A percentile compares a stretch with the other conserved stretches of the same genome.
phyloP scores from a whole-genome alignment of 768 basidiomycete genomes.

The Pleurotus citrinopileatus region DNA sequence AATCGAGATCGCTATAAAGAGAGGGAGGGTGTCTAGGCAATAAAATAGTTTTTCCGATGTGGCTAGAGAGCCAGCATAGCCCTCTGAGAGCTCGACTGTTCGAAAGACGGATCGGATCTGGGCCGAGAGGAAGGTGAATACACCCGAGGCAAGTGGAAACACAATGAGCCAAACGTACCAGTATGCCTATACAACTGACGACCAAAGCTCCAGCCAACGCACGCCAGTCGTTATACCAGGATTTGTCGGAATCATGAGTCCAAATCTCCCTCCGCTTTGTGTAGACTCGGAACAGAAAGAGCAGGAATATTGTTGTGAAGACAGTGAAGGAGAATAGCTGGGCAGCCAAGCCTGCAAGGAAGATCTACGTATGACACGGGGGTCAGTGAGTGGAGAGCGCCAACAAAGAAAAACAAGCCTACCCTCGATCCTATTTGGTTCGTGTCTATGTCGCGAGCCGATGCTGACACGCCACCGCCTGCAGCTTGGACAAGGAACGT shows the following conservation, averaged over 20 bases:
- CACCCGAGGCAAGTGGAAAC: too few species aligned
- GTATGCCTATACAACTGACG: conserved; percentile 59
- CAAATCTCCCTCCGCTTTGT: conserved; percentile 38
- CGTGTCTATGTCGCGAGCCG: conserved; percentile 27
- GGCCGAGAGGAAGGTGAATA: neutral
- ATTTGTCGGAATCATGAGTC: conserved; percentile 30
- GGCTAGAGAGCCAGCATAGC: conserved; percentile 55
- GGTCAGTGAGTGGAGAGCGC: neutral
- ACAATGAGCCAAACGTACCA: conserved; percentile 37
- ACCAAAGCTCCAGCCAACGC: conserved; percentile 46
- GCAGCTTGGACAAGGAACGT: conserved; percentile 68
- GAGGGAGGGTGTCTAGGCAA: conserved; percentile 60
- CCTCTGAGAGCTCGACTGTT: conserved; percentile 58
- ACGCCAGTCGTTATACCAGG: conserved; percentile 60
- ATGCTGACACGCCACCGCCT: conserved; percentile 46
- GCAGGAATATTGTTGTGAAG: conserved; percentile 43
- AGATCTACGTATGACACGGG: conserved; percentile 32
- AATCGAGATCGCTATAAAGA: conserved; percentile 55
- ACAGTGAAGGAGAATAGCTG: conserved; percentile 52
- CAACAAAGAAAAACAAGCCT: conserved; percentile 13
- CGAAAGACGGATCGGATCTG: conserved; percentile 63
- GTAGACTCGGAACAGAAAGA: conserved; percentile 49
- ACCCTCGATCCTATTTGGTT: conserved; percentile 34
- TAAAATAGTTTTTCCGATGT: conserved; percentile 65
- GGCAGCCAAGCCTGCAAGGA: conserved; percentile 53